A percentile compares a stretch with the other conserved stretches of the same genome.
phyloP scores from a whole-genome alignment of 139 green algal genomes.

The Haematococcus lacustris region DNA sequence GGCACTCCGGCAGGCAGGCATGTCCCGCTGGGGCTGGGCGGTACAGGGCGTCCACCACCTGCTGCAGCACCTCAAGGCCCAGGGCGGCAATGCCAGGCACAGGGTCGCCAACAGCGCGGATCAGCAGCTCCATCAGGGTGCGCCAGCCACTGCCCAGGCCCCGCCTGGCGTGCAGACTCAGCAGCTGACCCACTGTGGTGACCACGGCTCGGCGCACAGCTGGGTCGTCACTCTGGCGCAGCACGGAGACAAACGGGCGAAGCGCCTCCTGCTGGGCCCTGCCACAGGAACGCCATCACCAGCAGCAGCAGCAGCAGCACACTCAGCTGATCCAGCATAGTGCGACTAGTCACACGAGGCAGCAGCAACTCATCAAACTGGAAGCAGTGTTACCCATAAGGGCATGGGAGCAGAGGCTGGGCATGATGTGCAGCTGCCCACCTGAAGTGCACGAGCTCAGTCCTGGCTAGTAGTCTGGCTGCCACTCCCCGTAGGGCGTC shows the following conservation, averaged over 20 bases:
- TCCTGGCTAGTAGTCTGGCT: conserved; percentile 60
- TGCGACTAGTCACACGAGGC: too few species aligned
- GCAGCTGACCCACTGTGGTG: neutral
- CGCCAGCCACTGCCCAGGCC: conserved; percentile 61
- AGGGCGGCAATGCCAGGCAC: neutral
- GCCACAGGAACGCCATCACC: neutral
- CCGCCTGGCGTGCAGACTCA: neutral
- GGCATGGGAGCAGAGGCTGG: too few species aligned
- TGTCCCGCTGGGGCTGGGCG: neutral
- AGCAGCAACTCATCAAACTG: too few species aligned
- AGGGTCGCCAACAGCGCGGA: conserved; percentile 47
- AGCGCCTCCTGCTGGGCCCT: conserved; percentile 69
- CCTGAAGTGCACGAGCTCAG: conserved; percentile 77
- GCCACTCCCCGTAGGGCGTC: conserved; percentile 69
- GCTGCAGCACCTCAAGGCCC: neutral
- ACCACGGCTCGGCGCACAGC: neutral
- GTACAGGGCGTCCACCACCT: conserved; percentile 55
- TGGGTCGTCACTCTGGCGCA: conserved; percentile 57
- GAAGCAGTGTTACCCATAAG: too few species aligned
- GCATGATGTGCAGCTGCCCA: too few species aligned
- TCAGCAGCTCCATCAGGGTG: conserved; percentile 46
- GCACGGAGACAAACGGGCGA: conserved; percentile 79
- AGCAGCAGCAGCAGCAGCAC: too few species aligned
- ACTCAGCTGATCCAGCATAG: too few species aligned
- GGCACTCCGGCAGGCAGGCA: conserved; percentile 12